Evolutionary conservation across 306 rosid genomes (phyloP).

Genomic region (Cicer bijugum): DNA sequence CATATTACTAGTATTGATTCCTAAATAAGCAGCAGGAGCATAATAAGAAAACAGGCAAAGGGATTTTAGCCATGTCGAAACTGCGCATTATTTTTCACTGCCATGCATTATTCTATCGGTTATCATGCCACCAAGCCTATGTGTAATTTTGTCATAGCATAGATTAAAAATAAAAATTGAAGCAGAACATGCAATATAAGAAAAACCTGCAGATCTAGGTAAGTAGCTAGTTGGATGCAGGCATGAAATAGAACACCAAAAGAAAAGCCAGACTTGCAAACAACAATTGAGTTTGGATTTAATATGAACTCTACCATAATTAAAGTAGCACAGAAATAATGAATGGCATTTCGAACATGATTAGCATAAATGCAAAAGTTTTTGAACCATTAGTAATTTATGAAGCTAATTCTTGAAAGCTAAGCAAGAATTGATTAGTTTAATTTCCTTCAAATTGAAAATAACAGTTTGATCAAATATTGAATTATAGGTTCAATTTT

Average conservation of each 20-base stretch:
- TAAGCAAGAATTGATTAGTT: neutral
- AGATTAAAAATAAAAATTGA: conserved; percentile 7
- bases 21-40: conserved; percentile 41
- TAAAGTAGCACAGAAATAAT: neutral
- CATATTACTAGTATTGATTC: conserved; percentile 18
- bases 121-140: conserved; percentile 19
- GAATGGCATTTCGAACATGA: neutral
- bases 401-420: neutral
- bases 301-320: conserved; percentile 1
- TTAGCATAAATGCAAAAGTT: neutral
- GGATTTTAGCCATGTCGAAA: conserved; percentile 17
- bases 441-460: conserved; percentile 1
- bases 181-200: conserved; percentile 30
- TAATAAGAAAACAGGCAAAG: conserved; percentile 25
- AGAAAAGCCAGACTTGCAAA: conserved; percentile 22
- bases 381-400: neutral
- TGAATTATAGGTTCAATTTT: neutral
- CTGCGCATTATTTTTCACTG: conserved; percentile 22
- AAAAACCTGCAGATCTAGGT: neutral
- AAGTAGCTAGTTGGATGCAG: conserved; percentile 30
- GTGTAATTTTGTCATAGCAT: conserved; percentile 13
- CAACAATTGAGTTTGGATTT: neutral
- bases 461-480: neutral
- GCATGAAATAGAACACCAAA: neutral
- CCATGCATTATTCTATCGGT: conserved; percentile 14